Evolutionary conservation across 2,329 filamentous ascomycete genomes (phyloP), one percentile per base, ranked within the genome.

Genomic region (Trichothecium roseum): DNA sequence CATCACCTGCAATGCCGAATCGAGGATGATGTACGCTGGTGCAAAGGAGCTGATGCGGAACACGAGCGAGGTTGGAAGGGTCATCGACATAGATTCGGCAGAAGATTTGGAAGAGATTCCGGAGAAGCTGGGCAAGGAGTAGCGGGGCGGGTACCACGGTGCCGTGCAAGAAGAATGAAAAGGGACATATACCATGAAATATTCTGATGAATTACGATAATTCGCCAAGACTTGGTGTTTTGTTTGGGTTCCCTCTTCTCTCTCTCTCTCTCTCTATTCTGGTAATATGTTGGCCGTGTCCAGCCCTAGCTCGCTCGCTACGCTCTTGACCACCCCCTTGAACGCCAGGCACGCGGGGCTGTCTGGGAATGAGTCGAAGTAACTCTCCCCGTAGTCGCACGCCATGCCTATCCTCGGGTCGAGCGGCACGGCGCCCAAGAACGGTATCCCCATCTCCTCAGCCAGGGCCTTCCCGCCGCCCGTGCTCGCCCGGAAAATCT

Each of bases 311-410:
- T 83, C 66, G 44, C 66, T 62, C 14, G 75, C 77, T 34, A 95
- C 68, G 32, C 74, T 73, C 49, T 73, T 75, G 26, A 98, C 88
- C 8, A 98, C 88, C 26, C 68, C 67, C 60, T 77, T 81, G 41
- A 98, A 74, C 3, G 89, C 88, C 46, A 71, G 66, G 51, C 86
- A 94, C 2, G 91, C 88, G 24, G 91, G 89, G 46, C 86, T 94
- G 48, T 96, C 88, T 0, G 89, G 86, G 57, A 86, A 98, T 17
- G 78, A 81, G 52, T 96, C 88, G 52, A 96, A 84, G 60, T 93
- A 98, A 59, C 87, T 95, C 72, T 98, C 91, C 5, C 93, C 91
- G 57, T 84, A 95, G 57, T 98, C 91, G 52, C 89, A 95, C 3
- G 88, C 82, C 84, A 95, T 93, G 8, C 91, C 84, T 46, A 98